phyloP scores from a whole-genome alignment of 1,284 basidiomycete species.

The Pascua guehoae region DNA sequence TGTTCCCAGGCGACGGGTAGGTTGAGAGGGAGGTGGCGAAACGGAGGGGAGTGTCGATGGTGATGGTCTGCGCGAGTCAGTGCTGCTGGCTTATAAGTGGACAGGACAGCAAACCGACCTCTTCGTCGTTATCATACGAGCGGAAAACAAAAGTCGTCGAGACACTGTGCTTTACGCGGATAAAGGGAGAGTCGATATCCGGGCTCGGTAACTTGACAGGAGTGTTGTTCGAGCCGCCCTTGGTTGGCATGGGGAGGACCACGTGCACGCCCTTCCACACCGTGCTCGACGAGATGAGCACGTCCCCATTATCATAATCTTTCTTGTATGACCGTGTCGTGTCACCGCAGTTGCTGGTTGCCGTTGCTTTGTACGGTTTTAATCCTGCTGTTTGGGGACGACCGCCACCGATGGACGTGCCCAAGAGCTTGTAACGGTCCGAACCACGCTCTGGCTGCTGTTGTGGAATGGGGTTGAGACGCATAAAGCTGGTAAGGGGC shows the following conservation, averaged over 20 bases:
- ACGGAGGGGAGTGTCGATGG: constrained; percentile 39
- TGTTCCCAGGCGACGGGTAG: neutral
- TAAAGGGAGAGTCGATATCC: constrained; percentile 35
- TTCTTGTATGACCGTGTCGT: neutral
- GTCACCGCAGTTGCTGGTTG: neutral
- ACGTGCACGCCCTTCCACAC: neutral
- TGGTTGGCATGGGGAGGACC: neutral
- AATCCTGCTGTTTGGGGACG: too few species aligned
- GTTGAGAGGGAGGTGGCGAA: constrained; percentile 35
- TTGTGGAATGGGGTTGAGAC: too few species aligned
- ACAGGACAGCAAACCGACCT: neutral
- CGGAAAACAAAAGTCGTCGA: constrained; percentile 39
- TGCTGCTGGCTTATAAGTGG: neutral
- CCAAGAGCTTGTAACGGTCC: too few species aligned
- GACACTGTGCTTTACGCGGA: constrained; percentile 39
- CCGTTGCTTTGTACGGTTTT: neutral
- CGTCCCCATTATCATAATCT: neutral
- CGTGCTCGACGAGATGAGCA: neutral
- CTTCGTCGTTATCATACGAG: constrained; percentile 15
- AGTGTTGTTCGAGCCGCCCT: neutral
- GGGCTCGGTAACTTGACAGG: constrained; percentile 1
- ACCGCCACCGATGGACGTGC: too few species aligned
- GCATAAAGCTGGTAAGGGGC: too few species aligned
- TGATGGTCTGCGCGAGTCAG: constrained; percentile 22
- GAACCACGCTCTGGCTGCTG: too few species aligned